Evolutionary conservation across 345 rosid species (phyloP).

Genomic region (Abelmoschus esculentus): DNA sequence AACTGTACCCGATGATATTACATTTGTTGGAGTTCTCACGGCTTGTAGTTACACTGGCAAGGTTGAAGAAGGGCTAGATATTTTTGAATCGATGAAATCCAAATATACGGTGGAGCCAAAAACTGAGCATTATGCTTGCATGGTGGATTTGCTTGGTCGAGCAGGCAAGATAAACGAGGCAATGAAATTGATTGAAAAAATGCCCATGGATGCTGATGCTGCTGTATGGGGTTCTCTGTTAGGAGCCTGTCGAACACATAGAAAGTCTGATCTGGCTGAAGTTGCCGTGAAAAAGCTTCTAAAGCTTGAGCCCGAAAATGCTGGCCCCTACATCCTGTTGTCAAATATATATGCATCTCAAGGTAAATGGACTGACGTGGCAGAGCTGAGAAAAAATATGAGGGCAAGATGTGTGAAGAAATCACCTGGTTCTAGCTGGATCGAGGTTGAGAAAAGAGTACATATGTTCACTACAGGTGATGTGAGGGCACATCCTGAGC

Average conservation of each 20-base stretch:
- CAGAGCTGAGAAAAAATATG: slow-evolving; percentile 48
- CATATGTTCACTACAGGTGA: slow-evolving; percentile 67
- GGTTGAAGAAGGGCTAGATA: slow-evolving; percentile 51
- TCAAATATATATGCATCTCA: slow-evolving; percentile 66
- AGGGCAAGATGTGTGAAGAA: slow-evolving; percentile 44
- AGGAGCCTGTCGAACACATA: slow-evolving; percentile 69
- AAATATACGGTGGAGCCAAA: slow-evolving; percentile 38
- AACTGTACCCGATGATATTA: slow-evolving; percentile 54
- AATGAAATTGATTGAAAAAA: slow-evolving; percentile 47
- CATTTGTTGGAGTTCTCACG: slow-evolving; percentile 66
- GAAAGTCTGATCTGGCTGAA: slow-evolving; percentile 60
- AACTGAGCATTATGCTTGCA: slow-evolving; percentile 70
- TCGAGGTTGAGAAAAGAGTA: slow-evolving; percentile 53
- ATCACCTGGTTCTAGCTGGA: slow-evolving; percentile 84
- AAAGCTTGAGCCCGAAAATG: slow-evolving; percentile 56
- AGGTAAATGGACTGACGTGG: slow-evolving; percentile 57
- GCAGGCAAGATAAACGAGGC: slow-evolving; percentile 64
- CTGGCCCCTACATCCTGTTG: slow-evolving; percentile 60
- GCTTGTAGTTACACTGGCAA: slow-evolving; percentile 77
- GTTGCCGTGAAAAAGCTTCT: slow-evolving; percentile 60
- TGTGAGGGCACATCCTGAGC: slow-evolving; percentile 47
- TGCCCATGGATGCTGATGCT: slow-evolving; percentile 73
- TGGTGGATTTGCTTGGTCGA: slow-evolving; percentile 79
- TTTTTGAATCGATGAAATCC: slow-evolving; percentile 60
- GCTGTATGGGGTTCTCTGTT: slow-evolving; percentile 71